Conservation (phyloP, 2,329 filamentous ascomycete genomes). For the Delphinella strobiligena region DNA sequence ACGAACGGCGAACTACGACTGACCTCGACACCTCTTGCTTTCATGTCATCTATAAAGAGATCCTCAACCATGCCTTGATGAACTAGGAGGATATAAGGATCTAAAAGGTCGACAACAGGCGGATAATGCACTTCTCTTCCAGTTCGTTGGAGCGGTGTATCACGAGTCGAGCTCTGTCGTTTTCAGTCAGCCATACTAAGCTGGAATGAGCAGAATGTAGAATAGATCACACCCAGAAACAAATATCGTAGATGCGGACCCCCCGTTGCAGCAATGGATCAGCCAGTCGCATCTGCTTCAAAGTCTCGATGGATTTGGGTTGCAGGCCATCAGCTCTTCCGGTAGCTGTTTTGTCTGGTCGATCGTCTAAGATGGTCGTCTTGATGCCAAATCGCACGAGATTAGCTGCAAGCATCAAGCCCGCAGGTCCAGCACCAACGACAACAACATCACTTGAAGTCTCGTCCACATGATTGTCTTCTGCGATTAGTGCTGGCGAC, state of each 20-base stretch:
- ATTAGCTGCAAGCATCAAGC: conserved; percentile 36
- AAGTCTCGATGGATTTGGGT: conserved; percentile 67
- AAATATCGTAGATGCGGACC: conserved; percentile 61
- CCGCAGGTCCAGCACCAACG: conserved; percentile 30
- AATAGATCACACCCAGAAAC: conserved; percentile 49
- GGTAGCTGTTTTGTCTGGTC: conserved; percentile 54
- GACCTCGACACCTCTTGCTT: conserved; percentile 51
- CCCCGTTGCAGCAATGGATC: conserved; percentile 54
- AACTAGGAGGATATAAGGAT: conserved; percentile 42
- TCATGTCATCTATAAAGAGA: conserved; percentile 57
- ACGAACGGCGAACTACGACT: conserved; percentile 51
- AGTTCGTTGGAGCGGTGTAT: conserved; percentile 42
- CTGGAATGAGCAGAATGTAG: not conserved
- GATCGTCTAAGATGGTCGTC: conserved; percentile 55
- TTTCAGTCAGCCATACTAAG: not conserved
- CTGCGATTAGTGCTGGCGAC: conserved; percentile 3
- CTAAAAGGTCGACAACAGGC: conserved; percentile 34
- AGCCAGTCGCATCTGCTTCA: conserved; percentile 61
- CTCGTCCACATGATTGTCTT: no score
- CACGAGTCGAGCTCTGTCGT: conserved; percentile 21
- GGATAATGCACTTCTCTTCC: conserved; percentile 60
- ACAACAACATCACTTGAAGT: conserved; percentile 14
- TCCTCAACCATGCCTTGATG: conserved; percentile 69
- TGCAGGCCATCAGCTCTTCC: conserved; percentile 62
- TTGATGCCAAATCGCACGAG: conserved; percentile 56